Base-by-base conservation (phyloP, 805 yeast species). In the Teunomyces stri region DNA sequence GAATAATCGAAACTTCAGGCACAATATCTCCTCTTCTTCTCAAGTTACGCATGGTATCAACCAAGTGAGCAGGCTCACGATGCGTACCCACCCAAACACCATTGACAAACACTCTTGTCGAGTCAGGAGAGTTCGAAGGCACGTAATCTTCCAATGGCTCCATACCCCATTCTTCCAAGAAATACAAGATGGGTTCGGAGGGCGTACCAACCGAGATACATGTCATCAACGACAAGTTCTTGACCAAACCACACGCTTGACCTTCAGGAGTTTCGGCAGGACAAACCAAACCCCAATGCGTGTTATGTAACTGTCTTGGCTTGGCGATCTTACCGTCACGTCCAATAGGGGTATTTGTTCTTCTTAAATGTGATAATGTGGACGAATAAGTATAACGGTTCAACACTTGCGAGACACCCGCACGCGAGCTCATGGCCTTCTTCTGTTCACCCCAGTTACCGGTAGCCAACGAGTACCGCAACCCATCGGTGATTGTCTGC, bases 361-460 rank as follows among this genome's bases (percentile, higher is more conserved):
- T 89, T 75, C 99, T 85, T 73, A 94, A 85, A 77, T 94, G 99
- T 47, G 99, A 94, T 62, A 94, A 76, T 2, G 99, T 94, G n/a
- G 99, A 94, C 1, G 98, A 89, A 69, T 94, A 94, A 5, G 99
- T 94, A 72, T 94, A 94, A 74, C 99, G 83, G 69, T 94, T 94
- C 70, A 94, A 80, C 56, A 94, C 99, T 76, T 94, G 99, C 22
- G 98, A 92, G 41, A 95, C 99, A 81, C 99, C 99, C 5, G 99
- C 99, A 69, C 96, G 85, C 15, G 97, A 85, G 51, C 94, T 84
- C 99, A 94, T 94, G 11, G 98, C 97, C 69, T 94, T 94, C 84
- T 91, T 92, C 69, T 94, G 99, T 71, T 94, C 99, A 75, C 99
- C 99, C 99, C 99, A 94, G 75, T 94, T 94, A 78, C 99, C 99